Conservation (phyloP, 208 protist species). For the Leishmania tarentolae region DNA sequence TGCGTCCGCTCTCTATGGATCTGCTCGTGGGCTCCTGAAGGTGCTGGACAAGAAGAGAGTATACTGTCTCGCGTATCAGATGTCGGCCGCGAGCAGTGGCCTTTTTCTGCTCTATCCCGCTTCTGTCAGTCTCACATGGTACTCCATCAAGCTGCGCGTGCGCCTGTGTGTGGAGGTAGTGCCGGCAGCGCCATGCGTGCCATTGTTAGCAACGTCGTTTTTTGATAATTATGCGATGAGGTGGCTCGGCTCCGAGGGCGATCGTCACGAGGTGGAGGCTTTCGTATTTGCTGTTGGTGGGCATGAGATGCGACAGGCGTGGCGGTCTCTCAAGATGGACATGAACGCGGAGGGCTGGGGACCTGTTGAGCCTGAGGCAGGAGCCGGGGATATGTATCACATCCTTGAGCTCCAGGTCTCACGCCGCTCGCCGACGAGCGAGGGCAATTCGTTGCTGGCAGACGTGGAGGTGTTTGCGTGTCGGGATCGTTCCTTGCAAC, state of each 20-base stretch:
- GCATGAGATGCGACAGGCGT: conserved; percentile 19
- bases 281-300: conserved; percentile 18
- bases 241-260: conserved; percentile 5
- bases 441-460: background rate
- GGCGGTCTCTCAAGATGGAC: conserved; percentile 41
- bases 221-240: conserved; percentile 43
- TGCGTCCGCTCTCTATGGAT: conserved; percentile 6
- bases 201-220: conserved; percentile 57
- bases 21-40: conserved; percentile 15
- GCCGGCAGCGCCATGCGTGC: conserved; percentile 23
- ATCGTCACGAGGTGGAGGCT: conserved; percentile 24
- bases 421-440: background rate
- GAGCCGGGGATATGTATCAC: conserved; percentile 35
- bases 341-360: conserved; percentile 67
- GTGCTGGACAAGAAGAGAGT: conserved; percentile 8
- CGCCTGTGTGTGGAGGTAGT: conserved; percentile 34
- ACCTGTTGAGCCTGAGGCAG: conserved; percentile 35
- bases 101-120: conserved; percentile 25
- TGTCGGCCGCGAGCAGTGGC: conserved; percentile 29
- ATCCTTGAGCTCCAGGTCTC: conserved; percentile 15
- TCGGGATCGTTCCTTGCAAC: conserved; percentile 5
- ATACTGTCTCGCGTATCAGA: conserved; percentile 27
- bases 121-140: conserved; percentile 1
- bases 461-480: conserved; percentile 17
- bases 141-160: conserved; percentile 21